phyloP scores from a whole-genome alignment of 192 early-diverging fungal species.

The Backusella mclennaniae region DNA sequence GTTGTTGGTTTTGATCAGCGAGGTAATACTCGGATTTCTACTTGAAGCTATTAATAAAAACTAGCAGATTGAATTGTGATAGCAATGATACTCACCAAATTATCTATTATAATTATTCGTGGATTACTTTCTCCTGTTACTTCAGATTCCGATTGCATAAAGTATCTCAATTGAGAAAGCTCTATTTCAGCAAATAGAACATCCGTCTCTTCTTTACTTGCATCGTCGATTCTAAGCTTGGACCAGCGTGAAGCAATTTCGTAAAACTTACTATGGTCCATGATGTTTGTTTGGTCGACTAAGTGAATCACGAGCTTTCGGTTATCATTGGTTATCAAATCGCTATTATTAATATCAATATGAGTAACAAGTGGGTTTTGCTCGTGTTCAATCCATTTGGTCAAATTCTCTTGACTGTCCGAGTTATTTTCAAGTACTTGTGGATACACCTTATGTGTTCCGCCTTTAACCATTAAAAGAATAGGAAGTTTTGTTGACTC shows the following conservation, averaged over 20 bases:
- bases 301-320: conserved; percentile 65
- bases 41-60: background rate
- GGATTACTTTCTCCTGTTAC: background rate
- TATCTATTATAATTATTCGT: conserved; percentile 22
- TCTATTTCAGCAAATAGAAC: conserved; percentile 67
- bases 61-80: background rate
- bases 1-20: background rate
- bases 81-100: background rate
- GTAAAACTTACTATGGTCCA: background rate
- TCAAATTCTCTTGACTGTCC: no score
- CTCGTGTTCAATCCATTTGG: conserved; percentile 45
- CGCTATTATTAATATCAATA: conserved; percentile 62
- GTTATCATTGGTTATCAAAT: conserved; percentile 61
- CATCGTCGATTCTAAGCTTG: background rate
- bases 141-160: conserved; percentile 53
- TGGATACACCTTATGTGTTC: no score
- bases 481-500: no score
- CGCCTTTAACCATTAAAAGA: no score
- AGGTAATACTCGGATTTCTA: conserved; percentile 6
- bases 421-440: no score
- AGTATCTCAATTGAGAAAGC: conserved; percentile 56
- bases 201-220: background rate
- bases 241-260: conserved; percentile 1
- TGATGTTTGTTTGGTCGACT: conserved; percentile 45
- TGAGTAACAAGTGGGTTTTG: conserved; percentile 65